These are phyloP conservation scores for Papiliotrema fonsecae DNA, from an alignment of 1,284 basidiomycete genomes.

Conservation along the genomic window DNA sequence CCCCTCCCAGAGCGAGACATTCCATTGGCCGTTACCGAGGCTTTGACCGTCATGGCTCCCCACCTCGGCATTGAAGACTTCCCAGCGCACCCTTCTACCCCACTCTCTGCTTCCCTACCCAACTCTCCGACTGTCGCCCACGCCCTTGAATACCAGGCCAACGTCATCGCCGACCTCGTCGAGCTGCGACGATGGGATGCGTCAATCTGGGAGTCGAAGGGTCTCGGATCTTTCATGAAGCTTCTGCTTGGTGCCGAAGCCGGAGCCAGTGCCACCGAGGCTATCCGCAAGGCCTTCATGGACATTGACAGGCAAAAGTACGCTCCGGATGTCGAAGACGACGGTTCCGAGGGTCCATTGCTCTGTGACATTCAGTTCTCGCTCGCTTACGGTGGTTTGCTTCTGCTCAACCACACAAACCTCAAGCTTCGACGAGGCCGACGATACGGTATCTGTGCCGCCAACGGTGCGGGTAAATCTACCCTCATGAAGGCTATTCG, in stretches of 20 bases:
- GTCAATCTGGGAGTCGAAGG: conserved; percentile 66
- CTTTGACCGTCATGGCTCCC: conserved; percentile 57
- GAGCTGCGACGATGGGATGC: conserved; percentile 64
- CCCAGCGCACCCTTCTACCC: conserved; percentile 48
- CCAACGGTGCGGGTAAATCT: conserved; percentile 94
- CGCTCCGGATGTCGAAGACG: conserved; percentile 52
- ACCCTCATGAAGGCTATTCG: conserved; percentile 94
- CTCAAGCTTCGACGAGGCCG: conserved; percentile 85
- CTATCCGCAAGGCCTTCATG: conserved; percentile 66
- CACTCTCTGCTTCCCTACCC: conserved; percentile 38
- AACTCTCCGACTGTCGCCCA: conserved; percentile 45
- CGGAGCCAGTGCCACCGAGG: conserved; percentile 56
- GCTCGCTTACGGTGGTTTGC: conserved; percentile 90
- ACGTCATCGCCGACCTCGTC: conserved; percentile 71
- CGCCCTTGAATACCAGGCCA: conserved; percentile 64
- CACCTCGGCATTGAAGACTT: conserved; percentile 59
- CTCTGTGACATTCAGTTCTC: conserved; percentile 92
- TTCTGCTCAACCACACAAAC: conserved; percentile 91
- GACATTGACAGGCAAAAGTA: conserved; percentile 66
- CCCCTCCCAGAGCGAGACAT: conserved; percentile 65
- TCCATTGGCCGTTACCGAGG: conserved; percentile 57
- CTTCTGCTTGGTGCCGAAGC: conserved; percentile 47
- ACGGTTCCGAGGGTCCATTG: conserved; percentile 71
- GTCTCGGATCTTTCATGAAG: conserved; percentile 61
- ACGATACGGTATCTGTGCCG: conserved; percentile 91